Base-by-base conservation (phyloP, 805 yeast genomes). In the Kuraishia molischiana region DNA sequence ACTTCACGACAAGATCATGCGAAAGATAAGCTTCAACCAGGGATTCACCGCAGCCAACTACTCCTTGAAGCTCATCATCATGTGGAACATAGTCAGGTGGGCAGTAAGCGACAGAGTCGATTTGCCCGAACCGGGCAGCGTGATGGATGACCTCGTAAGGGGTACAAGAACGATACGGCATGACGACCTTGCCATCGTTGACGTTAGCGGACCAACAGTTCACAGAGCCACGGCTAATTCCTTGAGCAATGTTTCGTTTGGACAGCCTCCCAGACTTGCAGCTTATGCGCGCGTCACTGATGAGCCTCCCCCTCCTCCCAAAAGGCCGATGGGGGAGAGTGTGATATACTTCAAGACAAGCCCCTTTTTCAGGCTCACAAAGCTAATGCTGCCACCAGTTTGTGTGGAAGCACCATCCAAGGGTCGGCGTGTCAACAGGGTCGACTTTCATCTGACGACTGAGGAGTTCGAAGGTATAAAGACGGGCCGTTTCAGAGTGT, bases 1-100 rank as follows among this genome's bases (percentile, higher is more conserved):
- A 24, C 55, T 84, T 11, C 68, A 69, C 38, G 76, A 73, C 26
- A 62, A 86, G 24, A 54, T 85, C n/a, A n/a, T n/a, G n/a, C n/a
- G n/a, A n/a, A n/a, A n/a, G n/a, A n/a, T n/a, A n/a, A n/a, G n/a
- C n/a, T n/a, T n/a, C n/a, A n/a, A n/a, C n/a, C n/a, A n/a, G n/a
- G n/a, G n/a, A n/a, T n/a, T n/a, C n/a, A n/a, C n/a, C n/a, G n/a
- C n/a, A n/a, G n/a, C n/a, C n/a, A n/a, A 22, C 10, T 22, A 22
- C 11, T 8, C 26, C 10, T 22, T 22, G 26, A 22, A 38, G 40
- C 32, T 38, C 42, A 22, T 46, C 41, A 13, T 49, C 52, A 3
- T 51, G 41, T 26, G 42, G 41, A 26, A 50, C 44, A 18, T 54
- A 53, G 5, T 50, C 48, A 9, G 45, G 56, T 8, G 52, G 44